Evolutionary conservation across 345 rosid genomes (phyloP).

Genomic region (Boechera divaricarpa): DNA sequence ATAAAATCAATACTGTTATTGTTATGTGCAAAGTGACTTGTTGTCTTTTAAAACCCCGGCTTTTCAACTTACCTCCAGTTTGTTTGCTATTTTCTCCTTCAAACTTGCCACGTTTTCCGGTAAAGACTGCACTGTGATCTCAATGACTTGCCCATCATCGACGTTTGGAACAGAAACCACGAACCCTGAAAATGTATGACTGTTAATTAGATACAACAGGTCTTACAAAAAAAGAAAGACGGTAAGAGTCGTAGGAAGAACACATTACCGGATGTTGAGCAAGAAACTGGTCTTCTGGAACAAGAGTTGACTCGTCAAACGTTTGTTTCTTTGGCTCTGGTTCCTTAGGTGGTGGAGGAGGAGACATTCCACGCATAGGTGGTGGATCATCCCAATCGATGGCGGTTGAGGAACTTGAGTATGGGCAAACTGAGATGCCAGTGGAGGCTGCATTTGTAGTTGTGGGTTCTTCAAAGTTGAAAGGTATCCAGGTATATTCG

Average conservation of each 20-base stretch:
- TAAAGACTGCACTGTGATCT: constrained; percentile 60
- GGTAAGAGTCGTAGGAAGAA: not conserved
- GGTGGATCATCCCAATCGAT: too few species aligned
- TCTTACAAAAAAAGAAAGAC: not conserved
- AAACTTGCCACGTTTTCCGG: constrained; percentile 71
- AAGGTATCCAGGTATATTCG: not conserved
- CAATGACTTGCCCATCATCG: constrained; percentile 24
- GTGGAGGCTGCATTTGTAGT: not conserved
- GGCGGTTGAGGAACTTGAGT: too few species aligned
- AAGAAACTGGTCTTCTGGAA: constrained; percentile 52
- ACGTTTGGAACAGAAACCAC: constrained; percentile 51
- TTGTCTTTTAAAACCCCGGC: constrained; percentile 69
- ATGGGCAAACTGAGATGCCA: not conserved
- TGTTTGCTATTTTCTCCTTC: constrained; percentile 77
- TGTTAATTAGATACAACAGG: constrained; percentile 33
- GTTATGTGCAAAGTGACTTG: not conserved
- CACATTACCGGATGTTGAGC: not conserved
- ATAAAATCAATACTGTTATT: too few species aligned
- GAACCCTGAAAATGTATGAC: constrained; percentile 55
- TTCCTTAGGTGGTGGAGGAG: constrained; percentile 20
- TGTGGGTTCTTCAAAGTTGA: not conserved
- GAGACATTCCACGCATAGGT: too few species aligned
- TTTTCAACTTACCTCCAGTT: constrained; percentile 74
- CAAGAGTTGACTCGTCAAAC: constrained; percentile 65
- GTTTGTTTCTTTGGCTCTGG: constrained; percentile 42